Evolutionary conservation across 2,329 filamentous ascomycete genomes (phyloP).

Genomic region (Aureobasidium sp.): DNA sequence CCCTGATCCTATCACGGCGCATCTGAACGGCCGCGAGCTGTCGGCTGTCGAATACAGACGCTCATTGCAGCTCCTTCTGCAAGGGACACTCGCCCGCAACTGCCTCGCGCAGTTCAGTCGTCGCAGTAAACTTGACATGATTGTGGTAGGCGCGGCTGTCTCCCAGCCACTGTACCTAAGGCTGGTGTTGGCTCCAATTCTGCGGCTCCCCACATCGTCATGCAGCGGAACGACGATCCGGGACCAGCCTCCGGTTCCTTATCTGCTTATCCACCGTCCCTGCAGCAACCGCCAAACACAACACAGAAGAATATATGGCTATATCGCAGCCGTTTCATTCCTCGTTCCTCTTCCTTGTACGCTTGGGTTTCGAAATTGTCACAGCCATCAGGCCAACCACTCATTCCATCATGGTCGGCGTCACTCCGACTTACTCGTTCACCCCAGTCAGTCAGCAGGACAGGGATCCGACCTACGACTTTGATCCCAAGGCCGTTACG

Average conservation of each 20-base stretch:
- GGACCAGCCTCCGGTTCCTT: neutral
- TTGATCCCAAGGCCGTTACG: slow-evolving; percentile 81
- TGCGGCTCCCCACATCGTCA: slow-evolving; percentile 6
- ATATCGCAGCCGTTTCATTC: slow-evolving; percentile 10
- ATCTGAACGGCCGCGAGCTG: slow-evolving; percentile 49
- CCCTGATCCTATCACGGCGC: slow-evolving; percentile 87
- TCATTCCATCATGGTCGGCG: slow-evolving; percentile 32
- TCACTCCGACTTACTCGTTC: slow-evolving; percentile 66
- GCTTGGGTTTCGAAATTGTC: neutral
- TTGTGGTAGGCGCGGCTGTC: neutral
- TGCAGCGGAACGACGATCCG: neutral
- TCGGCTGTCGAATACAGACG: slow-evolving; percentile 6
- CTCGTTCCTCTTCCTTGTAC: neutral
- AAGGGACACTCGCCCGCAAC: neutral
- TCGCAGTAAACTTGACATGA: neutral
- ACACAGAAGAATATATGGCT: slow-evolving; percentile 5
- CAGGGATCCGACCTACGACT: slow-evolving; percentile 45
- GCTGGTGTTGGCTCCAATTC: neutral
- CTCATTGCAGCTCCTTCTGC: neutral
- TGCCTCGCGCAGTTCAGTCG: neutral
- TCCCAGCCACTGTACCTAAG: neutral
- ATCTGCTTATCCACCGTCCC: slow-evolving; percentile 4
- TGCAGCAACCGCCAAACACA: neutral
- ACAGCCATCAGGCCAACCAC: neutral
- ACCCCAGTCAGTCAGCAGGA: slow-evolving; percentile 43